Percentiles rank a stretch among this genome's conserved stretches.
phyloP scores from a whole-genome alignment of 371 early-diverging fungal genomes.

The Nematocida ausubeli region DNA sequence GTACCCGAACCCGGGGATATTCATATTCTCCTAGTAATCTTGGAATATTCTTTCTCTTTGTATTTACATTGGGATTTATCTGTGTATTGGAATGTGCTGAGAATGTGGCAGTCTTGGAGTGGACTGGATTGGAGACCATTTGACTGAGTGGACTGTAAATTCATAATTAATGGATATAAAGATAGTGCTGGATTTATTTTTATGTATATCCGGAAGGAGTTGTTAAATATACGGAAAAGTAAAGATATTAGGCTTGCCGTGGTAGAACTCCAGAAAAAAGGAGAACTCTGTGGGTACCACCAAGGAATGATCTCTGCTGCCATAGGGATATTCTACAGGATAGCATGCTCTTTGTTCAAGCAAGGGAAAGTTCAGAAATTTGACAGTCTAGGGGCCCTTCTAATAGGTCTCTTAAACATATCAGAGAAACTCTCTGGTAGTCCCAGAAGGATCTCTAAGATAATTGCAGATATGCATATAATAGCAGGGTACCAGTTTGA shows the following conservation, averaged over 20 bases:
- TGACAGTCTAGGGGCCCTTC: slow-evolving; percentile 2
- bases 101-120: too few species aligned
- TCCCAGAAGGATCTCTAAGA: neutral
- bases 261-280: neutral
- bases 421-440: neutral
- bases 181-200: slow-evolving; percentile 21
- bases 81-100: too few species aligned
- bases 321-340: neutral
- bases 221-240: neutral
- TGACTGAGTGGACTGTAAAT: too few species aligned
- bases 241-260: slow-evolving; percentile 13
- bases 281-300: neutral
- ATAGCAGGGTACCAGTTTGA: neutral
- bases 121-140: too few species aligned
- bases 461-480: neutral
- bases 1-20: too few species aligned
- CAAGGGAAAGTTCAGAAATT: neutral
- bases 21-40: too few species aligned
- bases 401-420: slow-evolving; percentile 7
- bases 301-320: slow-evolving; percentile 17
- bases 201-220: slow-evolving; percentile 11
- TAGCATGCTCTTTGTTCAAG: neutral
- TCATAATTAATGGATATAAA: too few species aligned
- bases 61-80: too few species aligned
- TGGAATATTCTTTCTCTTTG: too few species aligned